Evolutionary conservation across 176 grass and related monocot species (phyloP).

Genomic region (Secale cereale): DNA sequence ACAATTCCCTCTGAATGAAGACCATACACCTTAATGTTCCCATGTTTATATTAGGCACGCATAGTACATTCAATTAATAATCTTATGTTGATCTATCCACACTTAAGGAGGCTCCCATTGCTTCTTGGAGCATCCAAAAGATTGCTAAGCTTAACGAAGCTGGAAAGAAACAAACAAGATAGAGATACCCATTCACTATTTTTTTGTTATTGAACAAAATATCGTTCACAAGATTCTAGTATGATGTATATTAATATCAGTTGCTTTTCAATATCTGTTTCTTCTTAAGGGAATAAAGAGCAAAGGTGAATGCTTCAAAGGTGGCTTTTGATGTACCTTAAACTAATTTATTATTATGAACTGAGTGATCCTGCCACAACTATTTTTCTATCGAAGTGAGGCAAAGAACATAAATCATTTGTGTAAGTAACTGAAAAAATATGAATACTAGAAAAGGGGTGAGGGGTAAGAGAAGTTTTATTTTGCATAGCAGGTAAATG

Average conservation of each 20-base stretch:
- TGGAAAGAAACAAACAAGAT: constrained; percentile 34
- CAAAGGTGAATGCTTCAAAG: constrained; percentile 9
- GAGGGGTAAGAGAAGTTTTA: too few relatives aligned
- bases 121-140: constrained; percentile 29
- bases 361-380: too few relatives aligned
- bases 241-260: not conserved
- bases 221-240: not conserved
- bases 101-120: constrained; percentile 34
- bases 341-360: too few relatives aligned
- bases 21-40: constrained; percentile 27
- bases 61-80: constrained; percentile 1
- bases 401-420: too few relatives aligned
- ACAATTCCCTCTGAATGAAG: constrained; percentile 28
- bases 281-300: constrained; percentile 28
- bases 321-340: not conserved
- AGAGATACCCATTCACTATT: constrained; percentile 12
- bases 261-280: not conserved
- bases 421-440: too few relatives aligned
- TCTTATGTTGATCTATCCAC: not conserved
- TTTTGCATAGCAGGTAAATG: too few relatives aligned
- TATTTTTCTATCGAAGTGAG: too few relatives aligned
- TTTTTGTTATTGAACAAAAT: not conserved
- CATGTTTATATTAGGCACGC: constrained; percentile 7
- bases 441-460: too few relatives aligned
- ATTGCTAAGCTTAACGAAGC: constrained; percentile 17